Conservation (phyloP, 2,329 filamentous ascomycete species). For the Polychaeton citri region DNA sequence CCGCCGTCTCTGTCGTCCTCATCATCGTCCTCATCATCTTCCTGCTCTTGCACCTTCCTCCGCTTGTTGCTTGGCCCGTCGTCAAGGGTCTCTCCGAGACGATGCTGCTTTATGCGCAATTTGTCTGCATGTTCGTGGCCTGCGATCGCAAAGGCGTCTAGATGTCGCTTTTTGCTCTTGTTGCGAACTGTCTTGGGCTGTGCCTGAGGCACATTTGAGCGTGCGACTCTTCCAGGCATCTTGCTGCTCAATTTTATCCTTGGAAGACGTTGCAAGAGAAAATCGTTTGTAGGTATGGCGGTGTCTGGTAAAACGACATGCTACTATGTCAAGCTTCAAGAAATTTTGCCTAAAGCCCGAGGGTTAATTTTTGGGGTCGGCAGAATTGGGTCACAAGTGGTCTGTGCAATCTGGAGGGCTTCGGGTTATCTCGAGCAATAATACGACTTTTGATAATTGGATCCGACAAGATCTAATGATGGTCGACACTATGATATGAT, state of each 20-base stretch:
- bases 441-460: no score
- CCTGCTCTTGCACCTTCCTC: conserved; percentile 31
- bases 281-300: no score
- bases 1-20: conserved; percentile 30
- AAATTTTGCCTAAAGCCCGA: not conserved
- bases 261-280: no score
- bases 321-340: not conserved
- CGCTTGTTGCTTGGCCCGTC: conserved; percentile 29
- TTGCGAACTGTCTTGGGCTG: conserved; percentile 21
- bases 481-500: no score
- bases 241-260: no score
- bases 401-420: no score
- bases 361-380: no score
- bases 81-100: conserved; percentile 42
- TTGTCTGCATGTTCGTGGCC: conserved; percentile 41
- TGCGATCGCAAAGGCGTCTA: conserved; percentile 55
- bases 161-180: conserved; percentile 39
- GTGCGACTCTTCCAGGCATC: conserved; percentile 34
- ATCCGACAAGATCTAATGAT: no score
- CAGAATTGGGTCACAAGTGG: no score
- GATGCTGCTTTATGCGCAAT: conserved; percentile 40
- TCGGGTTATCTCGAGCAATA: no score
- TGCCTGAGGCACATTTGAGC: conserved; percentile 18
- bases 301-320: no score
- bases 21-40: conserved; percentile 41